Evolutionary conservation across 495 filamentous ascomycete species (phyloP), one percentile per base, ranked within the genome.

Genomic region (Neurospora sp.): DNA sequence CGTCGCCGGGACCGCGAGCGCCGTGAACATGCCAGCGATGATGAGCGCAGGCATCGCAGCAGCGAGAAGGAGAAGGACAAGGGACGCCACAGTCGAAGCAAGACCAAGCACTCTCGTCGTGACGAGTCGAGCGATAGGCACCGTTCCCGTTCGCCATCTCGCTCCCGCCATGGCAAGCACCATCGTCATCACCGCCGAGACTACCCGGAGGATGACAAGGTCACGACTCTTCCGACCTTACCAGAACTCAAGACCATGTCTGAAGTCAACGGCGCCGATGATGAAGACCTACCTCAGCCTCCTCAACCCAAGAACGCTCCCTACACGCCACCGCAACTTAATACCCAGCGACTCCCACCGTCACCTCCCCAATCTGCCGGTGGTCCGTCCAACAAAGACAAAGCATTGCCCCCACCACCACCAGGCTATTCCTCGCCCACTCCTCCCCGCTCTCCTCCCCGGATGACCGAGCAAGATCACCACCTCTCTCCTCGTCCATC

Each of bases 191-290:
- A 79, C 69, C 78, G 77, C 9, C 81, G 79, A 14, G 74, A 83
- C 44, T 74, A 75, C 44, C 80, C 77, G 69, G 80, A 82, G 16
- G 76, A 66, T 5, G 54, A 66, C 14, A 35, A 16, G 12, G 27
- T 35, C 14, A 66, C 54, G 12, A 66, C 54, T 66, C 54, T 66
- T 16, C 54, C 54, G 14, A 66, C 54, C 27, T 66, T 66, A 7
- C 54, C 54, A 3, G 54, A 66, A 37, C 54, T 66, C 6, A 66
- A 66, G 27, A 40, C 75, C 39, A 77, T 79, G 71, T 79, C 81
- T 59, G 82, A 83, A 44, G 83, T 84, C 70, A 79, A 81, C 31
- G 81, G 81, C 75, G 81, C 80, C 9, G 76, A 82, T n/a, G 78
- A 81, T 69, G 83, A 84, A 70, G 78, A 79, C 41, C 78, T 81